phyloP scores from a whole-genome alignment of 2,329 filamentous ascomycete species.

The Teratosphaeria pseudoeucalypti region DNA sequence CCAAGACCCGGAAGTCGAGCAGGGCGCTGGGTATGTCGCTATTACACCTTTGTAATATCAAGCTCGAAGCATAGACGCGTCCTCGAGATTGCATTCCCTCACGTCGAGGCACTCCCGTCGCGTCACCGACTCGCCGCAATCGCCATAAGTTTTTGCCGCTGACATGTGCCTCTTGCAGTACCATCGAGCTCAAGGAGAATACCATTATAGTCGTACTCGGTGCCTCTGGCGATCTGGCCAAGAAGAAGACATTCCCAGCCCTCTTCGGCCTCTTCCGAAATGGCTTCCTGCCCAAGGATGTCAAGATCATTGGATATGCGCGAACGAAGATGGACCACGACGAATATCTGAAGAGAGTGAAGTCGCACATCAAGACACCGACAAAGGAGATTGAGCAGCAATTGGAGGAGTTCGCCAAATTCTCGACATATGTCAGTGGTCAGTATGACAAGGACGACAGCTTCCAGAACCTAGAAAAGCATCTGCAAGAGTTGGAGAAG shows the following conservation, averaged over 20 bases:
- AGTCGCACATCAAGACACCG: conserved; percentile 96
- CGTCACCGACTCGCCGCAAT: background rate
- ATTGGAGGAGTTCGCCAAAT: conserved; percentile 73
- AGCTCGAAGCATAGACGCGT: background rate
- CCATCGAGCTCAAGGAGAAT: conserved; percentile 95
- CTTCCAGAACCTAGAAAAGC: conserved; percentile 74
- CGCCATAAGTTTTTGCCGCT: background rate
- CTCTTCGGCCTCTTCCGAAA: conserved; percentile 97
- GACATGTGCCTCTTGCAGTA: conserved; percentile 39
- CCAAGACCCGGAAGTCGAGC: conserved; percentile 31
- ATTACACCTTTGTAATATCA: conserved; percentile 1
- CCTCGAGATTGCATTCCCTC: background rate
- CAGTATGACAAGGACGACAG: conserved; percentile 97
- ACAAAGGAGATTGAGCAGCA: conserved; percentile 97
- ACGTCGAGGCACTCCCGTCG: background rate
- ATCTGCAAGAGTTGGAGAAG: conserved; percentile 76
- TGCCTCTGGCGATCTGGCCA: conserved; percentile 92
- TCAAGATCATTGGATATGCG: conserved; percentile 96
- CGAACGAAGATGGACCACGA: conserved; percentile 98
- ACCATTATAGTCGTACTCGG: conserved; percentile 94
- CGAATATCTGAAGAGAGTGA: conserved; percentile 88
- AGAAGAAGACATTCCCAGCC: conserved; percentile 99
- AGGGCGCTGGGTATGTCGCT: conserved; percentile 36
- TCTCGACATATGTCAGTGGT: conserved; percentile 91
- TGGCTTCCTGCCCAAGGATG: conserved; percentile 93